Percentiles rank a stretch among this genome's conserved stretches.
Conservation (phyloP, 495 filamentous ascomycete genomes). For the Tuber calosporum region DNA sequence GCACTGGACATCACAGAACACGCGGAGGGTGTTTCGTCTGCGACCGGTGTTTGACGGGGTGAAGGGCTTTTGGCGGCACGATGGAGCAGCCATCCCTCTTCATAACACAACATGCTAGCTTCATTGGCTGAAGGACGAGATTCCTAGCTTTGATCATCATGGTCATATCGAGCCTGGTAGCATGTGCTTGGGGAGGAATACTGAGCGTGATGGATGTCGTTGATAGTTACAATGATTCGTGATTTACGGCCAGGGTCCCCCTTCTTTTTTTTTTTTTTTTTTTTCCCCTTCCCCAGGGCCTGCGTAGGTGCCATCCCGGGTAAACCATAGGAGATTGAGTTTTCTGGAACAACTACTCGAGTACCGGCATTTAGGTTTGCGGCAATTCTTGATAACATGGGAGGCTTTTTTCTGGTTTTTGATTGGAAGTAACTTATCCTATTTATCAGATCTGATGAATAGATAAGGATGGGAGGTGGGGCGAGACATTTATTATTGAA, state of each 20-base stretch:
- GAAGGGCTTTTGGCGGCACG: not conserved
- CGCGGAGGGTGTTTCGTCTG: not conserved
- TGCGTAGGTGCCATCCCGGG: slow-evolving; percentile 28
- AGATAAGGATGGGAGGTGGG: not conserved
- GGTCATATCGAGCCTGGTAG: not conserved
- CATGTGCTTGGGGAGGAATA: not conserved
- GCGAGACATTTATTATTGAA: not conserved
- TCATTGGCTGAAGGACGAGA: not conserved
- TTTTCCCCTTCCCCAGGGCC: no score
- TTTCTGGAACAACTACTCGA: slow-evolving; percentile 24
- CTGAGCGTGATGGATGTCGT: not conserved
- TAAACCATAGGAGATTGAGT: slow-evolving; percentile 29
- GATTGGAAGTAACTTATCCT: slow-evolving; percentile 15
- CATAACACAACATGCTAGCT: not conserved
- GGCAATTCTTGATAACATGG: not conserved
- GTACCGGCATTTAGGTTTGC: slow-evolving; percentile 14
- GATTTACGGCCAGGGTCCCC: slow-evolving; percentile 14
- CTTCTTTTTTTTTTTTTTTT: not conserved
- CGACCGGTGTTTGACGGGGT: not conserved
- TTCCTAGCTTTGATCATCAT: not conserved
- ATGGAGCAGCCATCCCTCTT: not conserved
- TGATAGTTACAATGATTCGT: not conserved
- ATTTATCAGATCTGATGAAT: slow-evolving; percentile 2
- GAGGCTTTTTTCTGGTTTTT: not conserved
- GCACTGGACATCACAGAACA: not conserved